Conservation (phyloP, 2,329 filamentous ascomycete genomes). For the Hypocrella siamensis region DNA sequence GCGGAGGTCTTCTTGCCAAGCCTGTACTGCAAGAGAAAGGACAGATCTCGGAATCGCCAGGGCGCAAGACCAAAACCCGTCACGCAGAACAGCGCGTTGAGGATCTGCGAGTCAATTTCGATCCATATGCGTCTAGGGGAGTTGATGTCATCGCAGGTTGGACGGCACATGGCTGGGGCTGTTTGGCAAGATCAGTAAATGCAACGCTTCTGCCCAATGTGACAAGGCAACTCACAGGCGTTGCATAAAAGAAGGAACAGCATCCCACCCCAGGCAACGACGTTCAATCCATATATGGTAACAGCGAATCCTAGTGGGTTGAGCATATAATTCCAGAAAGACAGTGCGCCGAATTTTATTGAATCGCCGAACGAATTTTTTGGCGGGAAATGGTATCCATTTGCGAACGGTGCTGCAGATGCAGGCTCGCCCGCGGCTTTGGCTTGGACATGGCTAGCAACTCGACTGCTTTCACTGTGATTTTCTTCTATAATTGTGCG, state of each 20-base stretch:
- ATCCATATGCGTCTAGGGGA: slow-evolving; percentile 73
- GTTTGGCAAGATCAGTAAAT: not conserved
- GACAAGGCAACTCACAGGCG: slow-evolving; percentile 21
- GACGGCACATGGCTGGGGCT: slow-evolving; percentile 56
- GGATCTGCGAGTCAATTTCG: slow-evolving; percentile 68
- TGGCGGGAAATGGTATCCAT: slow-evolving; percentile 50
- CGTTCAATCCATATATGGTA: slow-evolving; percentile 64
- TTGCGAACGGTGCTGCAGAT: slow-evolving; percentile 31
- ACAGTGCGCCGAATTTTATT: slow-evolving; percentile 37
- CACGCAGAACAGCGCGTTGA: slow-evolving; percentile 70
- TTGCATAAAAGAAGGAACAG: slow-evolving; percentile 73
- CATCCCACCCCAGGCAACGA: slow-evolving; percentile 86
- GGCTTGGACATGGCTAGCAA: slow-evolving; percentile 8
- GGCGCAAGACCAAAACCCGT: slow-evolving; percentile 74
- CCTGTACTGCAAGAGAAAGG: slow-evolving; percentile 53
- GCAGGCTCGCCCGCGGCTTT: slow-evolving; percentile 9
- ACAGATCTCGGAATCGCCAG: slow-evolving; percentile 72
- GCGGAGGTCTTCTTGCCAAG: slow-evolving; percentile 33
- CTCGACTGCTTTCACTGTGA: slow-evolving; percentile 1
- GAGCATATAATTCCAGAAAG: slow-evolving; percentile 57
- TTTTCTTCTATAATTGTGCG: slow-evolving; percentile 2
- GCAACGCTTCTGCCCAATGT: not conserved
- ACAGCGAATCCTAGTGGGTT: slow-evolving; percentile 66
- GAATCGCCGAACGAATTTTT: slow-evolving; percentile 44
- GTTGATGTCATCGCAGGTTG: slow-evolving; percentile 53